phyloP scores from a whole-genome alignment of 345 rosid genomes.

The Hirschfeldia incana region DNA sequence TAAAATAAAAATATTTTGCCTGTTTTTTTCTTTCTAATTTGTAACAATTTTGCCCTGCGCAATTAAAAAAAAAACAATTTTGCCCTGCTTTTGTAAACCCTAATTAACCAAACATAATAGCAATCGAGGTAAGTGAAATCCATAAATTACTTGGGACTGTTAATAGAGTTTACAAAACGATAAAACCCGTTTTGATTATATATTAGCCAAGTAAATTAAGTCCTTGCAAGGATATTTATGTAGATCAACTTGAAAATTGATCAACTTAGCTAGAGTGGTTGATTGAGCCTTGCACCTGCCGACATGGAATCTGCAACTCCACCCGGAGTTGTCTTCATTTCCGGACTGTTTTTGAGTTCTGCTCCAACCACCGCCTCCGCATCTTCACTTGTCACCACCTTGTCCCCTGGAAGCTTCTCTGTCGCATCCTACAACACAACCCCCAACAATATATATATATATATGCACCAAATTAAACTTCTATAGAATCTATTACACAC shows the following conservation, averaged over 20 bases:
- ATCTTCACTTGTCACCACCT: slow-evolving; percentile 52
- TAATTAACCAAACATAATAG: not conserved
- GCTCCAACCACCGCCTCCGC: slow-evolving; percentile 54
- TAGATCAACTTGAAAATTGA: not conserved
- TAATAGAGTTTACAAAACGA: not conserved
- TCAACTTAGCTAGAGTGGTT: slow-evolving; percentile 22
- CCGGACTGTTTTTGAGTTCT: slow-evolving; percentile 46
- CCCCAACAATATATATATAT: not conserved
- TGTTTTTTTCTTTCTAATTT: too few relatives aligned
- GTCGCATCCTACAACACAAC: slow-evolving; percentile 46
- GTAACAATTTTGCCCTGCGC: too few relatives aligned
- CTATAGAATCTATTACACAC: not conserved
- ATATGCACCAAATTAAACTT: not conserved
- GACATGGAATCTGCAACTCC: slow-evolving; percentile 60
- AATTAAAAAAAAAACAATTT: too few relatives aligned
- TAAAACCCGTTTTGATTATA: not conserved
- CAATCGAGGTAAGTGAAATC: not conserved
- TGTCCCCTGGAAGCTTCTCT: slow-evolving; percentile 44
- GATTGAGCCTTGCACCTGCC: slow-evolving; percentile 55
- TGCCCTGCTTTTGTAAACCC: too few relatives aligned
- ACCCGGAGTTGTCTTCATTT: slow-evolving; percentile 48
- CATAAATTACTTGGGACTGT: not conserved
- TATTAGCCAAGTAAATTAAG: not conserved
- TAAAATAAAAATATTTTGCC: too few relatives aligned
- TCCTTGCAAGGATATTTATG: not conserved